A percentile compares a stretch with the other conserved stretches of the same genome.
Conservation (phyloP, 257 asterid genomes). For the Cinchona pubescens region DNA sequence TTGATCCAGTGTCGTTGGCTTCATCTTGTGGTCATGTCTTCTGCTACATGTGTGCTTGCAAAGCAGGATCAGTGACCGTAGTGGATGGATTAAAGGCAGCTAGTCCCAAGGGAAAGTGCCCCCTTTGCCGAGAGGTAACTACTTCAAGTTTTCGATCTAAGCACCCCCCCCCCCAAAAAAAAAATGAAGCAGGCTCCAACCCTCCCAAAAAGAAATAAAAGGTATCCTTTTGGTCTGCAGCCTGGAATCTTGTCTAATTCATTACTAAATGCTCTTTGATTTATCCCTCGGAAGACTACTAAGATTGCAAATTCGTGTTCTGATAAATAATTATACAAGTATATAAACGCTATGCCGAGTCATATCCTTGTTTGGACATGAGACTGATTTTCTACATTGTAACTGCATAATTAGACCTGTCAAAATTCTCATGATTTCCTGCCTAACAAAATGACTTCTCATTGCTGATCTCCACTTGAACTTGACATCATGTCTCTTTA, state of each 20-base stretch:
- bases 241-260: too few relatives aligned
- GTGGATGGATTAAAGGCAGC: slow-evolving; percentile 79
- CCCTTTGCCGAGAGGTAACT: slow-evolving; percentile 86
- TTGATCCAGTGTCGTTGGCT: slow-evolving; percentile 82
- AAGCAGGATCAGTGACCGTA: slow-evolving; percentile 80
- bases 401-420: background rate
- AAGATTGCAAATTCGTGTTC: background rate
- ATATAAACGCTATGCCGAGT: background rate
- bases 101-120: slow-evolving; percentile 49
- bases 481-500: background rate
- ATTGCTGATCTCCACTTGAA: background rate
- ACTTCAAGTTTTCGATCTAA: background rate
- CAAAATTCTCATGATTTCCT: background rate
- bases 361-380: background rate
- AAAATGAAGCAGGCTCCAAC: too few relatives aligned
- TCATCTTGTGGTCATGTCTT: slow-evolving; percentile 90
- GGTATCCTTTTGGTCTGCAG: background rate
- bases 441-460: background rate
- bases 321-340: background rate
- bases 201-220: background rate
- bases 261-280: background rate
- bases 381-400: background rate
- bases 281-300: background rate
- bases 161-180: background rate
- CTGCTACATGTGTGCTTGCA: slow-evolving; percentile 90